A percentile compares a stretch with the other conserved stretches of the same genome.
phyloP scores from a whole-genome alignment of 345 rosid species.

The Erysimum cheiranthoides region DNA sequence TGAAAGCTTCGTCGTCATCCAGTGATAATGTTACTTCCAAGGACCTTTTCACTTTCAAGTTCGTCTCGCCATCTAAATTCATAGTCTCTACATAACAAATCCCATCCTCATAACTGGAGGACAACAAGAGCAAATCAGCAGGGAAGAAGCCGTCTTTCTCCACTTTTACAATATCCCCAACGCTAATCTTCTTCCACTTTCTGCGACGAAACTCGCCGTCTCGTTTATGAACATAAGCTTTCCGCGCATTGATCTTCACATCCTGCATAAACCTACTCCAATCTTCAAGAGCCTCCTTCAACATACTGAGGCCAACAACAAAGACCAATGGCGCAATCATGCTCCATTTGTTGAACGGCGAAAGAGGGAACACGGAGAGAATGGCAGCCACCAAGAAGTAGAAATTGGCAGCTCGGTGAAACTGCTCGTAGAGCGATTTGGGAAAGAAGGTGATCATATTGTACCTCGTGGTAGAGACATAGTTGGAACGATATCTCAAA shows the following conservation, averaged over 20 bases:
- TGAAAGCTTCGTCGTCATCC: conserved; percentile 73
- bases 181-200: conserved; percentile 75
- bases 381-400: conserved; percentile 88
- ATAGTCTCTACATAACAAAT: conserved; percentile 98
- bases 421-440: conserved; percentile 89
- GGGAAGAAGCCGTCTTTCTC: conserved; percentile 94
- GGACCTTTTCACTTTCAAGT: conserved; percentile 87
- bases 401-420: conserved; percentile 90
- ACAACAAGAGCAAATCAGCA: conserved; percentile 84
- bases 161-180: conserved; percentile 87
- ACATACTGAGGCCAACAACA: conserved; percentile 95
- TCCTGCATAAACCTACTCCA: conserved; percentile 97
- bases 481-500: conserved; percentile 70
- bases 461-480: conserved; percentile 87
- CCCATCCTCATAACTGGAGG: conserved; percentile 92
- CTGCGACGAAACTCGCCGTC: conserved; percentile 66
- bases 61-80: conserved; percentile 98
- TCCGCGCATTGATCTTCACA: conserved; percentile 77
- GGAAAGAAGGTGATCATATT: conserved; percentile 79
- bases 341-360: conserved; percentile 86
- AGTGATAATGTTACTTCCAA: conserved; percentile 72
- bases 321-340: conserved; percentile 89
- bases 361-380: conserved; percentile 71
- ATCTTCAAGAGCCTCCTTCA: conserved; percentile 92
- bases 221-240: conserved; percentile 62